A percentile compares a stretch with the other conserved stretches of the same genome.
phyloP scores from a whole-genome alignment of 306 rosid species.

The Rosa multiflora region DNA sequence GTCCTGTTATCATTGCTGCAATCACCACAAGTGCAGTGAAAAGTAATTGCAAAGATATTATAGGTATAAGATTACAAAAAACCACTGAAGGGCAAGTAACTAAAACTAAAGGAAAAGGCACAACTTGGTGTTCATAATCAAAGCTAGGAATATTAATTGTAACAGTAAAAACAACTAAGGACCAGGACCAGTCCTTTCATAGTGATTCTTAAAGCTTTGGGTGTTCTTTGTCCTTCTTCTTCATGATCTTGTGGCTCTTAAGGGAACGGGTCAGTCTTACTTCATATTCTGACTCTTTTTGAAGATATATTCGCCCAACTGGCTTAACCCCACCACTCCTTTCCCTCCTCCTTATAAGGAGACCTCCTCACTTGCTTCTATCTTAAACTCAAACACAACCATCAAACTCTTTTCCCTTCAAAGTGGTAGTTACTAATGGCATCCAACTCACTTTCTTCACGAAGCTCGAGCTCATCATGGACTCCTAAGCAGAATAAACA shows the following conservation, averaged over 20 bases:
- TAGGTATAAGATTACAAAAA: background rate
- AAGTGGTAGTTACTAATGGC: conserved; percentile 38
- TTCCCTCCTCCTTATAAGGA: conserved; percentile 54
- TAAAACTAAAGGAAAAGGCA: conserved; percentile 10
- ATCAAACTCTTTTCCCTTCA: conserved; percentile 7
- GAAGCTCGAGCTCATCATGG: conserved; percentile 56
- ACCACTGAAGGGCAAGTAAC: conserved; percentile 8
- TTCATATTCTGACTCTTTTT: conserved; percentile 39
- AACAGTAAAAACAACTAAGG: conserved; percentile 25
- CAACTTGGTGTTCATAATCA: conserved; percentile 26
- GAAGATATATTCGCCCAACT: conserved; percentile 59
- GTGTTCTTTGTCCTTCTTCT: conserved; percentile 28
- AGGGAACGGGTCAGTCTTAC: conserved; percentile 35
- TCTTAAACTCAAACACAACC: conserved; percentile 16
- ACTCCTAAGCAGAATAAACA: conserved; percentile 60
- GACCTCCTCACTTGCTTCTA: conserved; percentile 24
- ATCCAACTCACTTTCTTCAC: conserved; percentile 37
- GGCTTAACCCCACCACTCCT: conserved; percentile 39
- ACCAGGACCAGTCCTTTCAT: conserved; percentile 21
- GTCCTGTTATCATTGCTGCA: background rate
- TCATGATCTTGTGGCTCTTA: conserved; percentile 40
- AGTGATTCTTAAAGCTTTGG: conserved; percentile 48
- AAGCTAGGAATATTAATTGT: conserved; percentile 29
- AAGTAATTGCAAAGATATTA: background rate
- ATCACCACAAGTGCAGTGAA: background rate